These are phyloP conservation scores for Lactarius akahatsu DNA, from an alignment of 768 basidiomycete genomes.

Conservation along the genomic window DNA sequence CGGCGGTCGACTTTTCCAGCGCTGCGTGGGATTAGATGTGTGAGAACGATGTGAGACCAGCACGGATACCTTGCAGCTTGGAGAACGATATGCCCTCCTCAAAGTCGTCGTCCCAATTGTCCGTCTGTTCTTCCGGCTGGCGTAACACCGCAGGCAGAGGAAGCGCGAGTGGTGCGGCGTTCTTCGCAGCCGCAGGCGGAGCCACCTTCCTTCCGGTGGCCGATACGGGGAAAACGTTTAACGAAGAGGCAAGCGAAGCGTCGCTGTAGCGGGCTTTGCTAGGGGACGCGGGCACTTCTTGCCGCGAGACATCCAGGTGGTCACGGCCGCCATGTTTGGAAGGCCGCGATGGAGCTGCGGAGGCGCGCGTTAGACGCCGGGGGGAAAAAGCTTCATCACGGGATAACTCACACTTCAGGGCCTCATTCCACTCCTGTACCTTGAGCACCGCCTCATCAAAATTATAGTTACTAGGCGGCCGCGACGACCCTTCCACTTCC, in stretches of 20 bases:
- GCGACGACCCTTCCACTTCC: slow-evolving; percentile 37
- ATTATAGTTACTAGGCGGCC: slow-evolving; percentile 76
- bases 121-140: slow-evolving; percentile 81
- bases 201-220: slow-evolving; percentile 26
- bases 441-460: slow-evolving; percentile 92
- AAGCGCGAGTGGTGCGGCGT: slow-evolving; percentile 36
- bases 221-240: slow-evolving; percentile 22
- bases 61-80: slow-evolving; percentile 63
- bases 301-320: slow-evolving; percentile 47
- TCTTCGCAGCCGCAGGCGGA: slow-evolving; percentile 26
- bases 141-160: slow-evolving; percentile 66
- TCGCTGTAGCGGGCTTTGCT: slow-evolving; percentile 21
- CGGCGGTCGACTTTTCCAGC: slow-evolving; percentile 49
- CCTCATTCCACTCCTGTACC: slow-evolving; percentile 99
- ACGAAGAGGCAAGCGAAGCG: slow-evolving; percentile 22
- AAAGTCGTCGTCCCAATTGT: slow-evolving; percentile 99
- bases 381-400: slow-evolving; percentile 14
- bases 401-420: slow-evolving; percentile 70
- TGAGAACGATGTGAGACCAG: not conserved
- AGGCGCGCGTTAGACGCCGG: slow-evolving; percentile 18
- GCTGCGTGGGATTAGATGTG: slow-evolving; percentile 39
- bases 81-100: slow-evolving; percentile 88
- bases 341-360: slow-evolving; percentile 66
- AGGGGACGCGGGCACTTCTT: slow-evolving; percentile 42
- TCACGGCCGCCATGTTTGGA: slow-evolving; percentile 50